Evolutionary conservation across 2,329 filamentous ascomycete genomes (phyloP).

Genomic region (Lecanicillium sp.): DNA sequence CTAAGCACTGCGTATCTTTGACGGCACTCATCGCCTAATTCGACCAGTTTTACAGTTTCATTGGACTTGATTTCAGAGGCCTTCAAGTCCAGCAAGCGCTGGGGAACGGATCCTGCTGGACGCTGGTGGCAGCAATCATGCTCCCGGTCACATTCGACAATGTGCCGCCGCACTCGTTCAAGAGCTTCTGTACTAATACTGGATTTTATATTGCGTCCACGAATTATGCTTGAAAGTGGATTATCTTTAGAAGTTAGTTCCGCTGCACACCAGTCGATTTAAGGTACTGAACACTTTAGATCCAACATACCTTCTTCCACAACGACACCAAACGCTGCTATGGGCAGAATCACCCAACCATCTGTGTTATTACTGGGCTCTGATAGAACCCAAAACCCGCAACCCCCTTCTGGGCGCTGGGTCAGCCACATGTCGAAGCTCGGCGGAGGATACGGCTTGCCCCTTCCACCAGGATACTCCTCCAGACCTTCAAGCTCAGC

Average conservation of each 20-base stretch:
- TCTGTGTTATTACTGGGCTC: neutral
- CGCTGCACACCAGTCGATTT: neutral
- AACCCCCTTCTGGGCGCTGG: neutral
- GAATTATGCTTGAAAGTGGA: neutral
- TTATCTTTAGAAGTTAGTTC: neutral
- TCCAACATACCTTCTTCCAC: neutral
- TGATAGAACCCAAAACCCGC: conserved; percentile 7
- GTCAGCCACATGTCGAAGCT: conserved; percentile 4
- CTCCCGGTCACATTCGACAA: neutral
- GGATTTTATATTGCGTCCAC: neutral
- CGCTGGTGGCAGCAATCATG: neutral
- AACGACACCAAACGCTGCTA: conserved; percentile 2
- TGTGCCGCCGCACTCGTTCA: neutral
- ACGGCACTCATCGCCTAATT: neutral
- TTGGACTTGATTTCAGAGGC: neutral
- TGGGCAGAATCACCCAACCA: neutral
- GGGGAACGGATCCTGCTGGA: neutral
- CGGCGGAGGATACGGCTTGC: neutral
- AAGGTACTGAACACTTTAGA: neutral
- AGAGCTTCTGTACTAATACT: neutral
- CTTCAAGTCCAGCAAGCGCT: neutral
- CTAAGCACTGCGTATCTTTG: conserved; percentile 1
- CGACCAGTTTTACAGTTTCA: neutral
- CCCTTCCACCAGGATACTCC: neutral
- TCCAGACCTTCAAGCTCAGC: conserved; percentile 1